A percentile compares a stretch with the other conserved stretches of the same genome.
phyloP scores from a whole-genome alignment of 306 rosid genomes.

The Comarum palustre region DNA sequence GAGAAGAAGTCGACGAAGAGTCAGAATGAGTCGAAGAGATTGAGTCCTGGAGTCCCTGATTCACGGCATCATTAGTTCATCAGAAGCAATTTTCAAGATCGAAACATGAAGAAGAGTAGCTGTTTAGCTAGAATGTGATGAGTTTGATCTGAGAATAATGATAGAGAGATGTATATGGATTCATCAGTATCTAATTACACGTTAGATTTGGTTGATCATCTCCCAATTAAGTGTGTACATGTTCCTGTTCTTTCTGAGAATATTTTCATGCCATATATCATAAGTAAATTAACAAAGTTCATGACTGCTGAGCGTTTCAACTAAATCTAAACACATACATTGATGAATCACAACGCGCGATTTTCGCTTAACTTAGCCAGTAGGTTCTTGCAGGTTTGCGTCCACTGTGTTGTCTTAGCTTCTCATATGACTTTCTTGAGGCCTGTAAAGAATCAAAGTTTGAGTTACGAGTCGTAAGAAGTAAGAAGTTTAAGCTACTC shows the following conservation, averaged over 20 bases:
- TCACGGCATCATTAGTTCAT: constrained; percentile 1
- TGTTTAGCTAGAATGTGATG: too few species aligned
- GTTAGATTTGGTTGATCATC: background rate
- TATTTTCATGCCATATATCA: background rate
- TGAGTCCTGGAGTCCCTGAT: background rate
- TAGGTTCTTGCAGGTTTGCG: constrained; percentile 1
- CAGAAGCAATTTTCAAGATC: background rate
- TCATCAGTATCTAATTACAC: background rate
- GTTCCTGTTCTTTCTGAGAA: background rate
- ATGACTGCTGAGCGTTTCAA: background rate
- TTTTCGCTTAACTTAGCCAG: background rate
- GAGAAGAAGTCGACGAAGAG: background rate
- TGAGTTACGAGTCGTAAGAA: background rate
- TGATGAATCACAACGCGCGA: background rate
- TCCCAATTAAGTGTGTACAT: background rate
- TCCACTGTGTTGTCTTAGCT: constrained; percentile 18
- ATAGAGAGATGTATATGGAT: background rate
- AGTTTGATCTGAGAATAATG: background rate
- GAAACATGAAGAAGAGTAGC: too few species aligned
- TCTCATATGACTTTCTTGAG: constrained; percentile 29
- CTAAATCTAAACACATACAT: background rate
- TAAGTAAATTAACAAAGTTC: background rate
- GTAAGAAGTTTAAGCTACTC: background rate
- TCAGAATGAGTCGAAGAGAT: background rate
- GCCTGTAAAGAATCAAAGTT: constrained; percentile 20